Conservation (phyloP, 148 eudicot genomes). For the Vaccinium corymbosum region DNA sequence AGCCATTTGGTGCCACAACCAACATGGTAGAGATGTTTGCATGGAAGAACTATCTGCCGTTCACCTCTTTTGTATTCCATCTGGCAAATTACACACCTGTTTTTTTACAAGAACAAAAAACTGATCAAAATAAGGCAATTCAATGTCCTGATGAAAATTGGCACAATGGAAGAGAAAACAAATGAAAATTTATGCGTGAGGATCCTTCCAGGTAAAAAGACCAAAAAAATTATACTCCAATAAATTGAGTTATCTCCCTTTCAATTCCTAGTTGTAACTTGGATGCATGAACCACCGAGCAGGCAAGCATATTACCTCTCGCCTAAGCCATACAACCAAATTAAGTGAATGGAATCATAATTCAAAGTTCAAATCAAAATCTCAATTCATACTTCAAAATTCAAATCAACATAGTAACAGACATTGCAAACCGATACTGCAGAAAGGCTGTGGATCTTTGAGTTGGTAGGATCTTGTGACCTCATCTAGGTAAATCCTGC, state of each 20-base stretch:
- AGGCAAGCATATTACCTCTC: not conserved
- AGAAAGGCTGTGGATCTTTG: not conserved
- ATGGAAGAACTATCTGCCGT: constrained; percentile 71
- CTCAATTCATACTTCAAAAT: not conserved
- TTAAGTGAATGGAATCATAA: not conserved
- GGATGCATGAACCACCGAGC: not conserved
- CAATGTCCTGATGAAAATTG: not conserved
- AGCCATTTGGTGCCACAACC: constrained; percentile 90
- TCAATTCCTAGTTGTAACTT: not conserved
- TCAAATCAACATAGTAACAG: not conserved
- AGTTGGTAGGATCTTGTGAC: too few relatives aligned
- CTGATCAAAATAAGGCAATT: too few relatives aligned
- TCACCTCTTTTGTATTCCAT: constrained; percentile 90
- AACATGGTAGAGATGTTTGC: constrained; percentile 85
- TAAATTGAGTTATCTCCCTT: not conserved
- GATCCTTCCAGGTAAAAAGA: not conserved
- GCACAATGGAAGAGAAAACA: not conserved
- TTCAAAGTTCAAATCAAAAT: not conserved
- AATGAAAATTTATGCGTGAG: not conserved
- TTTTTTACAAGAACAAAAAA: not conserved
- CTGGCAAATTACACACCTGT: constrained; percentile 97
- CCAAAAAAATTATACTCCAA: too few relatives aligned
- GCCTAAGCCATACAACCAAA: not conserved
- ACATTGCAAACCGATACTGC: not conserved
- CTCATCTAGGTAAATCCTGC: not conserved